Percentiles rank a stretch among this genome's conserved stretches.
phyloP scores from a whole-genome alignment of 257 asterid species.

The Nicotiana benthamiana region DNA sequence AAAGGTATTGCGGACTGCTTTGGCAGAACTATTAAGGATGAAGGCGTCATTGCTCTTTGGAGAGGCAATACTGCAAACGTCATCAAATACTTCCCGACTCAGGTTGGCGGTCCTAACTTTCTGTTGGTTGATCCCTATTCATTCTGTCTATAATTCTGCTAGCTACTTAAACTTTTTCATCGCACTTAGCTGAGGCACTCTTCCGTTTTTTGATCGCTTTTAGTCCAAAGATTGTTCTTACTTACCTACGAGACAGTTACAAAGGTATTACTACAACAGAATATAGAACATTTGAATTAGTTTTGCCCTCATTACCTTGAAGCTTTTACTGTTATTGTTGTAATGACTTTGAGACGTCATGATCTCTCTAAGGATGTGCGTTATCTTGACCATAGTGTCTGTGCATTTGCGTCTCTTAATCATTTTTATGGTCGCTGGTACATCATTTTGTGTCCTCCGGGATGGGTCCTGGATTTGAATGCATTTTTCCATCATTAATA shows the following conservation, averaged over 20 bases:
- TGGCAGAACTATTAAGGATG: constrained; percentile 59
- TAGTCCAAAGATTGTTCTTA: background rate
- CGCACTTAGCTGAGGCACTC: background rate
- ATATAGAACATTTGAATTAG: background rate
- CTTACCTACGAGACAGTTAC: background rate
- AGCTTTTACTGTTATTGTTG: background rate
- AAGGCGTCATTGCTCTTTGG: constrained; percentile 66
- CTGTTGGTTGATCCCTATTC: background rate
- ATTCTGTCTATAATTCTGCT: background rate
- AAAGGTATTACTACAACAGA: background rate
- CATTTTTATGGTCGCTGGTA: background rate
- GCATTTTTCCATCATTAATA: background rate
- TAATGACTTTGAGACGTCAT: background rate
- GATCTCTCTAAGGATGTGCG: background rate
- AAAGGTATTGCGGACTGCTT: constrained; percentile 68
- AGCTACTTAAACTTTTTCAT: background rate
- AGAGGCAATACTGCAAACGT: constrained; percentile 71
- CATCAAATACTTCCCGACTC: constrained; percentile 79
- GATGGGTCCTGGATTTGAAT: background rate
- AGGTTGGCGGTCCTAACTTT: constrained; percentile 29
- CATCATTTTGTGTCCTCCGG: background rate
- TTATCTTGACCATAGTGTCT: background rate
- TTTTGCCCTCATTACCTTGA: background rate
- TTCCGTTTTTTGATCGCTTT: background rate
- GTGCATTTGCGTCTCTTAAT: background rate